Base-by-base conservation (phyloP, 306 rosid species). In the Vigna radiata region DNA sequence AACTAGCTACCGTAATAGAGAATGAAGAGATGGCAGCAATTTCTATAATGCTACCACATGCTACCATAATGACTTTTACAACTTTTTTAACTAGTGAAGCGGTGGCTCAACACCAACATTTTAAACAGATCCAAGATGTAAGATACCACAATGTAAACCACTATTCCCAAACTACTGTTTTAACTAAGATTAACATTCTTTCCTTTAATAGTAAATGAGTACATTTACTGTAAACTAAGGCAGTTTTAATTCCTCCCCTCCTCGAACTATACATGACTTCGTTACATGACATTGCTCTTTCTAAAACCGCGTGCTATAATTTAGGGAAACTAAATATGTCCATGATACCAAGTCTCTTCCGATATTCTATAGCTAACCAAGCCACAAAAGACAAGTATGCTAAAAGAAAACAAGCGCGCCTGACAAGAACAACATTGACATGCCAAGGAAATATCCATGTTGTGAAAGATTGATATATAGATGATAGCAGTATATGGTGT, bases 321-420 rank as follows among this genome's bases (percentile, higher is more conserved):
- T 56, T 79, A 15, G 80, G 86, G 68, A 62, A 48, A 70, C 81
- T 39, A 77, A 87, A 80, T 48, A 89, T 85, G 70, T 91, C 90
- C 14, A 68, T 78, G 64, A 90, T 84, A 77, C 90, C 86, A 36
- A 90, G 81, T 77, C 86, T 91, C 87, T 86, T 89, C 73, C 93
- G 84, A 67, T 85, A 89, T 79, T 86, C 90, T 41, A 85, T 54
- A 31, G 80, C 88, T 76, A 87, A 69, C 98, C 97, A 91, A 54
- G 87, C 89, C 77, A 85, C 83, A 78, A 90, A 52, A 47, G 88
- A 86, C 43, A 86, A 25, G 87, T 89, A 94, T 33, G 86, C 92
- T 46, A 91, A 71, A 66, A 94, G 85, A 66, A 91, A 86, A 80
- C 89, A 84, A 8, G 77, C 63, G 13, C 86, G 93, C 80, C 76